Evolutionary conservation across 331 rosid species (phyloP).

Genomic region (Malus hybrid): DNA sequence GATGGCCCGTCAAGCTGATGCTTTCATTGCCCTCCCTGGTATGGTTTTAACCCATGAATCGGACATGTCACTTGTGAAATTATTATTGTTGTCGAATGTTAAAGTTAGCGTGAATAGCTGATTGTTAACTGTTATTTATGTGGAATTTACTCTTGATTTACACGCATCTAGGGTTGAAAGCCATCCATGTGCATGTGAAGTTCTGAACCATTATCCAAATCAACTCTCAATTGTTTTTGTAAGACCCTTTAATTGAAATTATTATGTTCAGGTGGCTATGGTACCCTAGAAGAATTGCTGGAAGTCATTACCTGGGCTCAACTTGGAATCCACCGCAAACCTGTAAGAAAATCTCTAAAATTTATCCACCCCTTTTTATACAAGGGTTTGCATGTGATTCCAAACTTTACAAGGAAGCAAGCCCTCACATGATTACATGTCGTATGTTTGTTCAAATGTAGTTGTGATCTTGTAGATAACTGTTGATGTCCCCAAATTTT

Average conservation of each 20-base stretch:
- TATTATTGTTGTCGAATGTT: neutral
- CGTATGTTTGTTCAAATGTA: constrained; percentile 14
- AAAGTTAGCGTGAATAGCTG: neutral
- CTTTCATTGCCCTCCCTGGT: constrained; percentile 98
- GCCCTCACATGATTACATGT: constrained; percentile 14
- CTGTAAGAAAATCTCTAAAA: constrained; percentile 37
- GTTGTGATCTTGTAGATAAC: neutral
- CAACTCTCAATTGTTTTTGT: neutral
- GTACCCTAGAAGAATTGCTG: constrained; percentile 93
- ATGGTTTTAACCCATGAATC: neutral
- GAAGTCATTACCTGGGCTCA: constrained; percentile 99
- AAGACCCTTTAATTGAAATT: neutral
- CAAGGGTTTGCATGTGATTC: neutral
- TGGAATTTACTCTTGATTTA: neutral
- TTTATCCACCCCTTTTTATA: neutral
- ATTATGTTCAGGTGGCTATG: constrained; percentile 69
- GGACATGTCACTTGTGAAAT: neutral
- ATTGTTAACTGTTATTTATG: neutral
- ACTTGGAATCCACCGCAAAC: constrained; percentile 95
- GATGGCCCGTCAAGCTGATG: constrained; percentile 99
- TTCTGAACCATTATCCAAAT: neutral
- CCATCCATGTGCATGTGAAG: neutral
- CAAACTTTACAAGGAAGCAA: neutral
- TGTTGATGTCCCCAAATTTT: neutral
- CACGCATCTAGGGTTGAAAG: neutral